Conservation (phyloP, 306 rosid genomes). For the Prunus salicina region DNA sequence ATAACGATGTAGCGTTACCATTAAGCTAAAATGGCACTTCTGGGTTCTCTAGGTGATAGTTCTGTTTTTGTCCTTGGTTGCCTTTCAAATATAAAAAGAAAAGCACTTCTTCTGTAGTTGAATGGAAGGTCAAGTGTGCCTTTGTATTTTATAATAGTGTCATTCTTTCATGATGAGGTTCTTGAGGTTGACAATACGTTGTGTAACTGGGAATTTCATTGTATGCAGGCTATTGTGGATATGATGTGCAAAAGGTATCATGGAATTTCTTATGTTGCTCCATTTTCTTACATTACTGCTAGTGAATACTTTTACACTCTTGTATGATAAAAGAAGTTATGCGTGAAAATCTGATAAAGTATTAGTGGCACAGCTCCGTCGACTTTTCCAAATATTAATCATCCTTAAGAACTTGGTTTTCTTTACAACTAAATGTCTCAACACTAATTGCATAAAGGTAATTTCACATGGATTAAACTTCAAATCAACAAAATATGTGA, state of each 20-base stretch:
- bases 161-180: background rate
- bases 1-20: background rate
- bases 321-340: background rate
- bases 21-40: background rate
- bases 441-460: background rate
- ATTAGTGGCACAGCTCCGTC: background rate
- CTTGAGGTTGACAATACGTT: constrained; percentile 1
- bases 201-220: background rate
- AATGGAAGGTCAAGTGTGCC: background rate
- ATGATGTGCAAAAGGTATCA: constrained; percentile 37
- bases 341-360: background rate
- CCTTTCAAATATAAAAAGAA: background rate
- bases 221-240: constrained; percentile 39
- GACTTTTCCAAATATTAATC: background rate
- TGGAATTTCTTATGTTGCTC: constrained; percentile 2
- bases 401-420: background rate
- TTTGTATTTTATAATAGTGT: background rate
- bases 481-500: background rate
- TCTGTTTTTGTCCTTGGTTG: background rate
- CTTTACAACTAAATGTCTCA: background rate
- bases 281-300: background rate
- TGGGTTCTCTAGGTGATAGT: background rate
- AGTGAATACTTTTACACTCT: background rate
- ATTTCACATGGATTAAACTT: background rate
- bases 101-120: background rate